phyloP scores from a whole-genome alignment of 129 eudicot species.

The Artemisia argyi region DNA sequence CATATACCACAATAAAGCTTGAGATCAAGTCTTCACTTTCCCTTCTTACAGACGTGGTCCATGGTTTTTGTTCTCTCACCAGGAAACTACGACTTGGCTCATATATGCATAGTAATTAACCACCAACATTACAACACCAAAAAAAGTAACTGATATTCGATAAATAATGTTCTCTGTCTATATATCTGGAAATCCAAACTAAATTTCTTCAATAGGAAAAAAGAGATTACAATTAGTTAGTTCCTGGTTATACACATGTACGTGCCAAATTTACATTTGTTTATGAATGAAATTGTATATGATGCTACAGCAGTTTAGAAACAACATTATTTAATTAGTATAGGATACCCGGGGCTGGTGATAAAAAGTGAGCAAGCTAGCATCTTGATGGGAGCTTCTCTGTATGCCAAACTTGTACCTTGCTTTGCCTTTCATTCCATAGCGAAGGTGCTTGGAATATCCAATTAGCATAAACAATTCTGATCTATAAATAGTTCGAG shows the following conservation, averaged over 20 bases:
- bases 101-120: not conserved
- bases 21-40: not conserved
- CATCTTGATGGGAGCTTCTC: not conserved
- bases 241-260: too few relatives aligned
- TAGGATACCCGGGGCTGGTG: not conserved
- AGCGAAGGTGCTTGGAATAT: conserved; percentile 23
- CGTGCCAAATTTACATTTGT: too few relatives aligned
- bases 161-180: not conserved
- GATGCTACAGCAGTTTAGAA: not conserved
- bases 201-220: too few relatives aligned
- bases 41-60: conserved; percentile 1
- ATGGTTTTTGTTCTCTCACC: conserved; percentile 7
- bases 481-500: conserved; percentile 20
- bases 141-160: not conserved
- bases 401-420: conserved; percentile 13
- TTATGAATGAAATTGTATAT: too few relatives aligned
- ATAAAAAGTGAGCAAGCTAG: not conserved
- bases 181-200: too few relatives aligned
- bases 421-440: not conserved
- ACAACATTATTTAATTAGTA: not conserved
- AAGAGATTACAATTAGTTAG: too few relatives aligned
- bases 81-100: not conserved
- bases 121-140: not conserved
- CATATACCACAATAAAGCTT: conserved; percentile 13
- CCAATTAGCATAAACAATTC: conserved; percentile 17